These are phyloP conservation scores for Dictyostelium intermedium DNA, from an alignment of 78 protist species.

Conservation along the genomic window DNA sequence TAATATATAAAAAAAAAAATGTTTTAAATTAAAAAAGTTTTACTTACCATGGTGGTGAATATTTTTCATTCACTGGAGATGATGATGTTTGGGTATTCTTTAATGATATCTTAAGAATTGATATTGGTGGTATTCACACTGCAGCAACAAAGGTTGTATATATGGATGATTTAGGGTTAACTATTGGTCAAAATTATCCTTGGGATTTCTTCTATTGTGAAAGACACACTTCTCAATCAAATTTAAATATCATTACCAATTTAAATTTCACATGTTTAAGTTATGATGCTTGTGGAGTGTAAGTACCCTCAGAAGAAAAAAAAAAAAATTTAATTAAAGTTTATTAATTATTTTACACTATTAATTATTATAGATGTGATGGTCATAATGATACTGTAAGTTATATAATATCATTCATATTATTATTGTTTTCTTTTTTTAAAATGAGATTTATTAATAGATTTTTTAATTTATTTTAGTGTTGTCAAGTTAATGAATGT, in stretches of 20 bases:
- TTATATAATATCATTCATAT: not conserved
- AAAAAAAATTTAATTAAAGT: no score
- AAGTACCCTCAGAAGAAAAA: no score
- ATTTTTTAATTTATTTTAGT: not conserved
- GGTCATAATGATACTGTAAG: not conserved
- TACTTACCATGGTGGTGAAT: not conserved
- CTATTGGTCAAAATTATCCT: not conserved
- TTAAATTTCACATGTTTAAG: not conserved
- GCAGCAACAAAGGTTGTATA: not conserved
- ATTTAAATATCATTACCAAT: not conserved
- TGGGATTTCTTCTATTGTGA: conserved; percentile 14
- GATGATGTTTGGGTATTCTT: conserved; percentile 60
- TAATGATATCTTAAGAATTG: not conserved
- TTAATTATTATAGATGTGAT: not conserved
- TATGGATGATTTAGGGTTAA: not conserved
- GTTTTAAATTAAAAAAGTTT: not conserved
- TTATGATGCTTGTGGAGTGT: not conserved
- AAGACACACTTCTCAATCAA: conserved; percentile 21
- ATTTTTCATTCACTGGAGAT: conserved; percentile 60
- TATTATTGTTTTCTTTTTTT: not conserved
- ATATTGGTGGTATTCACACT: not conserved
- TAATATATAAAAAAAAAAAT: no score
- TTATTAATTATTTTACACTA: not conserved
- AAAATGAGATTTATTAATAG: not conserved
- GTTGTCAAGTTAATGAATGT: not conserved